A percentile compares a stretch with the other conserved stretches of the same genome.
phyloP scores from a whole-genome alignment of 805 yeast genomes.

The Candida sanyiensis region DNA sequence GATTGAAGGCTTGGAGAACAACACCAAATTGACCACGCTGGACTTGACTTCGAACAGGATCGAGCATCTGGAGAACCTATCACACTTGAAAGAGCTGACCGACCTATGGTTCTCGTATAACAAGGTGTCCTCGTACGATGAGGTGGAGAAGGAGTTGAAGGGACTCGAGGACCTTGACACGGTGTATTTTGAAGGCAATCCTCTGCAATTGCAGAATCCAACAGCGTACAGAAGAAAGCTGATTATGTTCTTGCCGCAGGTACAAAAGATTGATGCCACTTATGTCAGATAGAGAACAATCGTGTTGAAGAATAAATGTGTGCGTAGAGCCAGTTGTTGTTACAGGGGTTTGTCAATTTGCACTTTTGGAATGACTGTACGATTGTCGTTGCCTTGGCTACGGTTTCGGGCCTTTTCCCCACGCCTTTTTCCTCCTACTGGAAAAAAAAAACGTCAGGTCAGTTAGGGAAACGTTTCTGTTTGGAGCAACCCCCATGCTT shows the following conservation, averaged over 20 bases:
- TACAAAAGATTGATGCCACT: conserved; percentile 88
- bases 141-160: conserved; percentile 61
- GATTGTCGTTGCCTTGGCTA: too few relatives aligned
- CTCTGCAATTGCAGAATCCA: conserved; percentile 66
- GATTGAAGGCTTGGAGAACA: conserved; percentile 73
- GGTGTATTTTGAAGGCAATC: conserved; percentile 92
- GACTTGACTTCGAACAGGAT: conserved; percentile 80
- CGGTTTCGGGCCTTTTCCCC: too few relatives aligned
- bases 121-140: conserved; percentile 58
- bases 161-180: conserved; percentile 65
- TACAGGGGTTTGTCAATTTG: too few relatives aligned
- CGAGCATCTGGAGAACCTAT: conserved; percentile 52
- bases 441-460: too few relatives aligned
- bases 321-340: neutral
- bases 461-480: too few relatives aligned
- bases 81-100: conserved; percentile 64
- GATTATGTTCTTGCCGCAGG: conserved; percentile 58
- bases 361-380: too few relatives aligned
- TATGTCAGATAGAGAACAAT: conserved; percentile 37
- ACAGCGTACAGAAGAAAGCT: conserved; percentile 83
- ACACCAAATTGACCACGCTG: conserved; percentile 58
- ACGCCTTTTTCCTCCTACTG: neutral
- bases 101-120: conserved; percentile 94
- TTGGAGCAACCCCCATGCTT: conserved; percentile 1
- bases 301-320: neutral